Base-by-base conservation (phyloP, 2,329 filamentous ascomycete species). In the Aotearoamyces nothofagi region DNA sequence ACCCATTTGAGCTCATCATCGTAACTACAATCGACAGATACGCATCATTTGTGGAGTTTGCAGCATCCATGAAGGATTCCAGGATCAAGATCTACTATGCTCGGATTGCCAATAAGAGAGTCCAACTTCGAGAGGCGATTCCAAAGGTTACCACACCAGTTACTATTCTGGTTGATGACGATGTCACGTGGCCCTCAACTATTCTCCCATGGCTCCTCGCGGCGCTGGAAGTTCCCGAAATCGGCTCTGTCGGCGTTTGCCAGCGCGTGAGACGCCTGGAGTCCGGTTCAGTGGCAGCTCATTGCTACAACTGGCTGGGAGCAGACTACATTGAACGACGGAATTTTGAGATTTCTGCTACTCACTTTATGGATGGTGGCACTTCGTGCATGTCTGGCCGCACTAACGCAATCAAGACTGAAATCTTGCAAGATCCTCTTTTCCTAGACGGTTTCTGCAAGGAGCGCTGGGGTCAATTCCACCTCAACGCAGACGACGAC, bases 371-470 rank as follows among this genome's bases (percentile, higher is more conserved):
- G 29, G 87, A 96, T 50, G 87, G 87, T 34, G 87, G 87, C 22
- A 78, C 92, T n/a, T 92, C 87, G 8, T 96, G 87, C 60, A 82
- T 96, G 62, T 94, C 87, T 26, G 87, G 87, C 33, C 77, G 87
- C 24, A 94, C 86, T 10, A 86, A 87, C 30, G 86, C 84, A 24
- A 94, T 96, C 57, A 78, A 83, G 26, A 83, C 82, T 7, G 72
- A 79, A 47, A 94, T 96, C 38, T 62, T 96, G 15, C 75, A 82
- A 44, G 82, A 86, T 50, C 72, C 78, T 34, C 73, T 78, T 29
- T 96, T 96, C 54, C 74, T 84, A 23, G 69, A 86, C 39, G 81
- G 77, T 25, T 94, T 96, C 60, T 86, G 81, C 41, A 83, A 86
- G 31, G 87, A 96, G 57, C 78, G 78, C 42, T 93, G 82, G 82